Evolutionary conservation across 495 filamentous ascomycete species (phyloP).

Genomic region (Daldinia concentrica): DNA sequence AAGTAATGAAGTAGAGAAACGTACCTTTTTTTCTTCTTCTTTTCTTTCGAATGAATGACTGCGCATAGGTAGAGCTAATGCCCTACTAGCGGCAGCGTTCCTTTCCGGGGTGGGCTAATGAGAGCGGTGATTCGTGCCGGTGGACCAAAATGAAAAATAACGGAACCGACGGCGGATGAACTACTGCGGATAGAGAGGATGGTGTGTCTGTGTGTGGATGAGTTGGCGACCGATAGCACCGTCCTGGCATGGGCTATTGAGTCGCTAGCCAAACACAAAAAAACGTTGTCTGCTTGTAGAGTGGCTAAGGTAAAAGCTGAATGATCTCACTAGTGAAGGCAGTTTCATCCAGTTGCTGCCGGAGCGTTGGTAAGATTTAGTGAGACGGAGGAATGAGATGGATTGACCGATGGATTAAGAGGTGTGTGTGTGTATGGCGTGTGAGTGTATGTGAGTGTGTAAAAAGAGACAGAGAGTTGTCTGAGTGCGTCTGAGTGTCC

Average conservation of each 20-base stretch:
- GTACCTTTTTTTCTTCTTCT: conserved; percentile 21
- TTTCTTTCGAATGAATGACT: conserved; percentile 25
- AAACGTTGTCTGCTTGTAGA: conserved; percentile 26
- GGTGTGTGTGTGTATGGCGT: conserved; percentile 7
- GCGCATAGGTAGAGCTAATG: conserved; percentile 30
- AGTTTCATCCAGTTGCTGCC: conserved; percentile 26
- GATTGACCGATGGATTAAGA: conserved; percentile 10
- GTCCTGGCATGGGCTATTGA: conserved; percentile 39
- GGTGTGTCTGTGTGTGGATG: conserved; percentile 25
- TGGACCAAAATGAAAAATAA: conserved; percentile 39
- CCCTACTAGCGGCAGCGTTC: conserved; percentile 39
- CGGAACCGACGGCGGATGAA: conserved; percentile 42
- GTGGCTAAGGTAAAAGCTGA: conserved; percentile 35
- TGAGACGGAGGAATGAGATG: conserved; percentile 16
- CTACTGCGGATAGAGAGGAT: conserved; percentile 34
- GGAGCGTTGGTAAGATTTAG: conserved; percentile 30
- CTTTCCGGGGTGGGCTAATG: conserved; percentile 39
- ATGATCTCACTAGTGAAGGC: conserved; percentile 37
- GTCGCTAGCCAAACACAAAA: conserved; percentile 37
- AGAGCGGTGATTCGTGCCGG: conserved; percentile 39
- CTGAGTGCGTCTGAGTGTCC: neutral
- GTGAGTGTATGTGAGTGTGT: neutral
- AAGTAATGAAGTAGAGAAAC: conserved; percentile 19
- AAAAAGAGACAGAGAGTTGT: neutral
- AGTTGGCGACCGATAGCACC: conserved; percentile 34